Evolutionary conservation across 139 green algal genomes (phyloP), one percentile per base, ranked within the genome.

Genomic region (Ettlia oleoabundans): DNA sequence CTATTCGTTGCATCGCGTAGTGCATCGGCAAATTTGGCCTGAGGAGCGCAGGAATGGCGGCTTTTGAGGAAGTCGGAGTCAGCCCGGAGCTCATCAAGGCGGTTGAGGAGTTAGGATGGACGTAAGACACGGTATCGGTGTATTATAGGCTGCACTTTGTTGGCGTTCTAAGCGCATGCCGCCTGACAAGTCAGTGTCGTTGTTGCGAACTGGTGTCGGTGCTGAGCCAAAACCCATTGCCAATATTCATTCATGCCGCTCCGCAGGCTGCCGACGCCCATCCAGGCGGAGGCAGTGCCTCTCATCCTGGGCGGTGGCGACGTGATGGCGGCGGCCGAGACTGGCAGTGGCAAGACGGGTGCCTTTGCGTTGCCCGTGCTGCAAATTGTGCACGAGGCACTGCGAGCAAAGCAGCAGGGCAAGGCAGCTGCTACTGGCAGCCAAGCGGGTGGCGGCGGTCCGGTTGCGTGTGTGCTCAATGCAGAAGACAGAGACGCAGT

Each of bases 271-370:
- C 94, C 94, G 0, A 95, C 94, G 2, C 88, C 92, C 32, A 88
- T 97, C 10, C 94, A 97, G 66, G 77, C 80, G 9, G 94, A 97
- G 64, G 87, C 88, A 0, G 85, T 97, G 6, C 93, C 93, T 0
- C 86, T 97, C 6, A 94, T 97, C 41, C 89, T 97, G 10, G 92
- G 92, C 1, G 94, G 94, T 4, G 94, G 95, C 35, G 95, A 98
- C 87, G 88, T 98, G 8, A 92, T 97, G 92, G 95, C 94, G 38
- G 95, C 94, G 19, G 95, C 95, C 21, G 94, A 98, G 80, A 98
- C 95, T 2, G 95, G 95, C 75, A 96, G 90, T 70, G 95, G 95
- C 79, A 98, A 98, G 88, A 98, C 95, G 10, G 90, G 91, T 28
- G 91, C 94, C 33, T 97, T 98, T 87, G 93, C 86, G n/a, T 87